Evolutionary conservation across 768 basidiomycete species (phyloP).

Genomic region (Phlebiopsis gigantea): DNA sequence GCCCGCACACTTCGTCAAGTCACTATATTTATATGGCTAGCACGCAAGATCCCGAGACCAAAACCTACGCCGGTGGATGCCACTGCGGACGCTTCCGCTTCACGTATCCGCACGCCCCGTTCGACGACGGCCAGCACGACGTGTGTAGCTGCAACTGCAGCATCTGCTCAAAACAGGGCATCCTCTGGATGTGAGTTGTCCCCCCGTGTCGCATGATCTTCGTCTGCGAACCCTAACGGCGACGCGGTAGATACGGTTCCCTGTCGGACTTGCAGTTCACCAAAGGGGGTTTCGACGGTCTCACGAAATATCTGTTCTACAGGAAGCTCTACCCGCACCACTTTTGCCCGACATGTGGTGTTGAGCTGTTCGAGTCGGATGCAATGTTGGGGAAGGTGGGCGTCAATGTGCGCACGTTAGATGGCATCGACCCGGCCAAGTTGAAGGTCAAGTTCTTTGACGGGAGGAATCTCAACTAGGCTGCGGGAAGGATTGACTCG

Average conservation of each 20-base stretch:
- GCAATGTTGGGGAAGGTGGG: not conserved
- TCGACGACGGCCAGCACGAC: not conserved
- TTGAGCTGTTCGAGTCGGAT: not conserved
- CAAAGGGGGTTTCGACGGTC: not conserved
- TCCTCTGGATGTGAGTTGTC: not conserved
- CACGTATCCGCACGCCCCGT: not conserved
- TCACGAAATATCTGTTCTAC: not conserved
- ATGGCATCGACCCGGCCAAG: not conserved
- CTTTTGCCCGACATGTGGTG: conserved; percentile 1
- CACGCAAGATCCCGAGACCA: not conserved
- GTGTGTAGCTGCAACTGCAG: not conserved
- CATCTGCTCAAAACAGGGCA: not conserved
- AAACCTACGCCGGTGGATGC: not conserved
- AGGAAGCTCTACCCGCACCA: not conserved
- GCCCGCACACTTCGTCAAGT: too few relatives aligned
- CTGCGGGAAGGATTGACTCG: too few relatives aligned
- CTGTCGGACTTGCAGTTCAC: not conserved
- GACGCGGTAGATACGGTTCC: not conserved
- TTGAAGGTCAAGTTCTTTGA: not conserved
- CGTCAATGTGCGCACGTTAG: not conserved
- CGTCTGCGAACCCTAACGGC: too few relatives aligned
- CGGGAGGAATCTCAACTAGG: not conserved
- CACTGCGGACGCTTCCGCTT: not conserved
- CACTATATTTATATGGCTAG: too few relatives aligned
- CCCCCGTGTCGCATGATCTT: too few relatives aligned